phyloP scores from a whole-genome alignment of 805 yeast genomes.

The Phaffomyces antillensis region DNA sequence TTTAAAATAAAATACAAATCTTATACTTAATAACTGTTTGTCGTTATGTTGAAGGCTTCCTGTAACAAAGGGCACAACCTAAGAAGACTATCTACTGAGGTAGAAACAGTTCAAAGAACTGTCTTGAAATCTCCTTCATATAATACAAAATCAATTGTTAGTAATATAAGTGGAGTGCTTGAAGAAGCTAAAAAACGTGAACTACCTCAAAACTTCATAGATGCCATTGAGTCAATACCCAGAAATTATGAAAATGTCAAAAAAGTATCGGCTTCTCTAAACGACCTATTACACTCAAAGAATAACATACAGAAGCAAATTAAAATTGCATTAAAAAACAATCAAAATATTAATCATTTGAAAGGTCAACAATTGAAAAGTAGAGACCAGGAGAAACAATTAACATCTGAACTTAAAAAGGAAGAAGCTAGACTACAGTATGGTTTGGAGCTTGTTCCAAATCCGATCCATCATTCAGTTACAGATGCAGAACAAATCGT shows the following conservation, averaged over 20 bases:
- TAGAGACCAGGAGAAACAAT: conserved; percentile 18
- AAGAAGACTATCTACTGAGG: background rate
- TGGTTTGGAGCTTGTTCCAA: conserved; percentile 53
- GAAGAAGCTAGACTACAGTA: conserved; percentile 32
- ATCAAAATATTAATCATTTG: conserved; percentile 9
- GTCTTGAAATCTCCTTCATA: conserved; percentile 26
- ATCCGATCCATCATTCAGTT: conserved; percentile 45
- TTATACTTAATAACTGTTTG: background rate
- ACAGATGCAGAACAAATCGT: conserved; percentile 37
- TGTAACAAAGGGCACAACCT: too few relatives aligned
- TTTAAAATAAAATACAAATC: background rate
- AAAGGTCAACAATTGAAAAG: conserved; percentile 10
- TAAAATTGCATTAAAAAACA: conserved; percentile 19
- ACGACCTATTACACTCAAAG: conserved; percentile 24
- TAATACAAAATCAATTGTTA: conserved; percentile 27
- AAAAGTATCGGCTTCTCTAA: conserved; percentile 16
- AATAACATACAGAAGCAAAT: conserved; percentile 22
- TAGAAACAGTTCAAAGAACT: conserved; percentile 3
- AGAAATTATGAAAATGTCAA: conserved; percentile 20
- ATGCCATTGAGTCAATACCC: conserved; percentile 25
- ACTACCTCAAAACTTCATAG: conserved; percentile 14
- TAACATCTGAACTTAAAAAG: conserved; percentile 11
- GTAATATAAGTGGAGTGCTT: conserved; percentile 22
- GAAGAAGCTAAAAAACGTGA: conserved; percentile 28
- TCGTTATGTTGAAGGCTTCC: background rate